Conservation (phyloP, 2,329 filamentous ascomycete species). For the Trichothecium roseum region DNA sequence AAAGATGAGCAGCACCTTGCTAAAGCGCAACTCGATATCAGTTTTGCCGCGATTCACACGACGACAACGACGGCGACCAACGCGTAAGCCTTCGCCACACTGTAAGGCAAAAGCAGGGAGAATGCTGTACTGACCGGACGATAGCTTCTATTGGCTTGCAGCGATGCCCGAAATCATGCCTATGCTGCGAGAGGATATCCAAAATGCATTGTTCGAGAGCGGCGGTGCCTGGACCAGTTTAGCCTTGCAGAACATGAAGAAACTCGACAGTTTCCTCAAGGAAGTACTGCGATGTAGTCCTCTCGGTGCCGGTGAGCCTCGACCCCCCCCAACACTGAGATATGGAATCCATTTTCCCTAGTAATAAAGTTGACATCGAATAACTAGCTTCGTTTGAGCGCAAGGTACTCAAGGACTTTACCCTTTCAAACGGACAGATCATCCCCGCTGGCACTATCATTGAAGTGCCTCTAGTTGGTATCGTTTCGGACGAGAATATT, state of each 20-base stretch:
- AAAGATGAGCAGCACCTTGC: constrained; percentile 24
- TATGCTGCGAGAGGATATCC: constrained; percentile 40
- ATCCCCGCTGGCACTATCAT: constrained; percentile 33
- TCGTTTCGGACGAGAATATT: constrained; percentile 23
- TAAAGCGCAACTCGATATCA: constrained; percentile 29
- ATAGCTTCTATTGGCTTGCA: constrained; percentile 39
- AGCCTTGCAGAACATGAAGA: constrained; percentile 26
- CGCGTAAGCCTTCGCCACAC: constrained; percentile 18
- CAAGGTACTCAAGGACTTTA: constrained; percentile 38
- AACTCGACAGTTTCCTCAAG: constrained; percentile 29
- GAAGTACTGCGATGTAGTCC: constrained; percentile 23
- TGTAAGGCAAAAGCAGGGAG: not conserved
- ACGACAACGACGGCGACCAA: constrained; percentile 35
- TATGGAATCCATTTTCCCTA: too few species aligned
- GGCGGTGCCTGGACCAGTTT: constrained; percentile 21
- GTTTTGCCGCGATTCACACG: constrained; percentile 41
- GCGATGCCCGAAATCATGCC: constrained; percentile 38
- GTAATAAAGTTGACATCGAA: too few species aligned
- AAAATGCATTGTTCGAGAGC: constrained; percentile 21
- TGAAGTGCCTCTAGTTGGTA: constrained; percentile 25
- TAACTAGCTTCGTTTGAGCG: constrained; percentile 32
- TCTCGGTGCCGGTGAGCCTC: constrained; percentile 18
- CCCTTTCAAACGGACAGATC: constrained; percentile 42
- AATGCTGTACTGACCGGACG: not conserved
- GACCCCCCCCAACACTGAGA: too few species aligned